Base-by-base conservation (phyloP, 2,329 filamentous ascomycete genomes). In the Aspergillus latus region DNA sequence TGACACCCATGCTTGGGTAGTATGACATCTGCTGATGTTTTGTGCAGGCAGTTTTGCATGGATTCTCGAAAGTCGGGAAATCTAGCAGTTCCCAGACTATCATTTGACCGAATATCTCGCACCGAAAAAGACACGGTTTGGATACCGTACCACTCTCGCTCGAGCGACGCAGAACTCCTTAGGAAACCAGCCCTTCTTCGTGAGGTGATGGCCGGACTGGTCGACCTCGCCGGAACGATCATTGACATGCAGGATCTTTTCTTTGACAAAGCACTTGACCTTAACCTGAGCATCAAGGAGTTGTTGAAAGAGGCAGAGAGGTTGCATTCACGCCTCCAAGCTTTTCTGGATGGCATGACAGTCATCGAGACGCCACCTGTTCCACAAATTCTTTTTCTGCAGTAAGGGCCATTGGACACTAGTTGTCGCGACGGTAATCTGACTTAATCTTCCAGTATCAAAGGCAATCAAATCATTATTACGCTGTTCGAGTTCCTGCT, bases 121-220 rank as follows among this genome's bases (percentile, higher is more conserved):
- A 29, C 46, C 15, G 39, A 59, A 21, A 48, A 64, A 37, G 59
- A 64, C 36, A 47, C 63, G 40, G 49, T 63, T n/a, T 73, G 71
- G 71, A 64, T 45, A 9, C 69, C 71, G 2, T 73, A 73, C 52
- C 70, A 73, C 57, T 70, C 71, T 40, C 67, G 62, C 16, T 65
- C 64, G 15, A 72, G 69, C 42, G 61, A 68, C 6, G 56, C 64
- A n/a, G 62, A 62, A 9, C 70, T 62, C 54, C 43, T 47, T 6
- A 57, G 58, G 40, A 66, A 66, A 45, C 65, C 64, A 7, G 69
- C 65, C 8, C 57, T 64, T 50, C 64, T 73, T n/a, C 63, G 62
- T 37, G 58, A 64, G 40, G 54, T 69, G 15, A 62, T 66, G 59
- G 49, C 49, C 13, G 60, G 62, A 10, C 46, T 67, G 16, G 60